Evolutionary conservation across 345 rosid species (phyloP).

Genomic region (Bruguiera sexangula): DNA sequence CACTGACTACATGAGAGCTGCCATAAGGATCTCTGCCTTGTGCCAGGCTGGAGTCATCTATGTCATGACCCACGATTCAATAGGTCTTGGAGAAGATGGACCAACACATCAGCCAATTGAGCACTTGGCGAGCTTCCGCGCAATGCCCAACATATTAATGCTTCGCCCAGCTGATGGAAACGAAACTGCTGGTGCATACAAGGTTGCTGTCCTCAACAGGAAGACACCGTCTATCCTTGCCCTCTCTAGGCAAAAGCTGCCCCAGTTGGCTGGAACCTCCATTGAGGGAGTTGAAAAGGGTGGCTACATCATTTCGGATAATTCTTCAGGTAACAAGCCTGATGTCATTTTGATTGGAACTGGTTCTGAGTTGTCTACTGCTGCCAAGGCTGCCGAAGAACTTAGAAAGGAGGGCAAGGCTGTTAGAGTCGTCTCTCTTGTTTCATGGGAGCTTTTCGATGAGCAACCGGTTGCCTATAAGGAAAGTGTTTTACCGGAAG

Average conservation of each 20-base stretch:
- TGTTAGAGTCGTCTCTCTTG: constrained; percentile 85
- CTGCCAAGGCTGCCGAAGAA: constrained; percentile 70
- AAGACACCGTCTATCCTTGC: constrained; percentile 91
- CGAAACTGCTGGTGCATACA: constrained; percentile 97
- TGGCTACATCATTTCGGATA: constrained; percentile 82
- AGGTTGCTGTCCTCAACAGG: constrained; percentile 65
- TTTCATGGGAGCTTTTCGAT: constrained; percentile 86
- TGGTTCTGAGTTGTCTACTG: constrained; percentile 93
- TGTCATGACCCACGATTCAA: constrained; percentile 98
- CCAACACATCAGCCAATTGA: constrained; percentile 99
- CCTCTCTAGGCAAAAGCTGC: constrained; percentile 88
- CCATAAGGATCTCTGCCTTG: constrained; percentile 91
- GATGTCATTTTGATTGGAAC: constrained; percentile 92
- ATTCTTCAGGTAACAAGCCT: constrained; percentile 84
- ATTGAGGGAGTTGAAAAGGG: constrained; percentile 89
- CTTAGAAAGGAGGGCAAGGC: constrained; percentile 90
- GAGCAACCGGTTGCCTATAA: constrained; percentile 79
- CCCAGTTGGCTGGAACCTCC: constrained; percentile 83
- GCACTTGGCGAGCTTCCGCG: constrained; percentile 98
- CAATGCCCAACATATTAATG: constrained; percentile 96
- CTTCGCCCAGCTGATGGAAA: constrained; percentile 99
- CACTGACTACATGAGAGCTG: constrained; percentile 99
- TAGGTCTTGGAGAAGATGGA: constrained; percentile 99
- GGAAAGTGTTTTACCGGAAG: constrained; percentile 77
- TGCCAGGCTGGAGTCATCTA: constrained; percentile 86